These are phyloP conservation scores for Phytophthora macrochlamydospora DNA, from an alignment of 352 stramenopile species.

Conservation along the genomic window DNA sequence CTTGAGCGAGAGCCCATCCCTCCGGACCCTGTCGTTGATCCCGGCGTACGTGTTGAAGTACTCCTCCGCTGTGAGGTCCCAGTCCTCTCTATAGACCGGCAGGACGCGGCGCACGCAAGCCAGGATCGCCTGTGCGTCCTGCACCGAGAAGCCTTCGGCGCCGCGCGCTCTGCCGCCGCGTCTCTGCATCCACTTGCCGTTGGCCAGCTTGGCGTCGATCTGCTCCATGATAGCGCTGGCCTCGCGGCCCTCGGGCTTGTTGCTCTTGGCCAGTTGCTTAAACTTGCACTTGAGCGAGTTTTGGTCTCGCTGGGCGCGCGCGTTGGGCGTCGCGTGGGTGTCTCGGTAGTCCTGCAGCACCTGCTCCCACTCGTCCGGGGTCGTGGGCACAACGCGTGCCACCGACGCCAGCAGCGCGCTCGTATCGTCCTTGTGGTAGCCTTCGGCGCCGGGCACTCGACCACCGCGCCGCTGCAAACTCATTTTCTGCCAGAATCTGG, in stretches of 20 bases:
- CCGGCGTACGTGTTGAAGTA: constrained; percentile 32
- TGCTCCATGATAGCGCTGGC: constrained; percentile 16
- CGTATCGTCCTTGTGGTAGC: constrained; percentile 38
- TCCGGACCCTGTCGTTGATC: constrained; percentile 17
- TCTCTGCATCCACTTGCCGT: constrained; percentile 21
- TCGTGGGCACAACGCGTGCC: constrained; percentile 20
- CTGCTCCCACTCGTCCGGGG: constrained; percentile 27
- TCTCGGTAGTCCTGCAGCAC: constrained; percentile 33
- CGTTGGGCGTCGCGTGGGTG: constrained; percentile 30
- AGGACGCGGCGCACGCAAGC: constrained; percentile 17
- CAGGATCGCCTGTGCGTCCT: constrained; percentile 27
- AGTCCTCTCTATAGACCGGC: constrained; percentile 22
- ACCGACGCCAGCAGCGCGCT: constrained; percentile 23
- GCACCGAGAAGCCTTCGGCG: constrained; percentile 31
- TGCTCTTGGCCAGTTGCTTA: constrained; percentile 31
- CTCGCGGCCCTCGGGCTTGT: constrained; percentile 20
- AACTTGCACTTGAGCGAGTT: constrained; percentile 37
- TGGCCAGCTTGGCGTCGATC: constrained; percentile 29
- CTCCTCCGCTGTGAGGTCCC: constrained; percentile 29
- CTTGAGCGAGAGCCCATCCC: constrained; percentile 35
- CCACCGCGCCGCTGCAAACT: constrained; percentile 32
- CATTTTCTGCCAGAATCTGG: constrained; percentile 5
- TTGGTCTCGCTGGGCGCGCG: constrained; percentile 25
- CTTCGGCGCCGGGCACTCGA: constrained; percentile 33
- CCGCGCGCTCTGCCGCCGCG: constrained; percentile 31